Percentiles rank a stretch among this genome's conserved stretches.
These are phyloP conservation scores for Saccharomycopsis sp. DNA, from an alignment of 805 yeast species.

Conservation along the genomic window DNA sequence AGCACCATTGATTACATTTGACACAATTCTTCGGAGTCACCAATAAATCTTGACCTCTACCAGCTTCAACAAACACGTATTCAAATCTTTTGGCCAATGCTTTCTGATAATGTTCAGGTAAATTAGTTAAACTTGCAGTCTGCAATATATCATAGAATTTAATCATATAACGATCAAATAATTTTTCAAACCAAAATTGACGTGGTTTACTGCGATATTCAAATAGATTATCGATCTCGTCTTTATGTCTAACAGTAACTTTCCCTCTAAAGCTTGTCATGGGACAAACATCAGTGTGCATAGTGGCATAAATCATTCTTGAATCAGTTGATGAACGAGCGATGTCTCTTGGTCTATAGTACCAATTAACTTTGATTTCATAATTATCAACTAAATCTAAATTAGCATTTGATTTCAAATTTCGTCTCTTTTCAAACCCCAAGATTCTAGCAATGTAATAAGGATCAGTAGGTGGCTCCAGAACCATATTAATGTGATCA, in stretches of 20 bases:
- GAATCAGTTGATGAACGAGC: conserved; percentile 62
- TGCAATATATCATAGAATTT: conserved; percentile 74
- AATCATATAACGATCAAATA: conserved; percentile 81
- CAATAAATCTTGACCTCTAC: conserved; percentile 55
- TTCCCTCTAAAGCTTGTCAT: conserved; percentile 66
- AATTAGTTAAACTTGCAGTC: conserved; percentile 47
- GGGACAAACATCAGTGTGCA: conserved; percentile 83
- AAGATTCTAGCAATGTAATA: conserved; percentile 80
- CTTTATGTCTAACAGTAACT: conserved; percentile 61
- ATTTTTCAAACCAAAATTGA: conserved; percentile 74
- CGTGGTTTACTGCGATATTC: conserved; percentile 53
- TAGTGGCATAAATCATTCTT: conserved; percentile 70
- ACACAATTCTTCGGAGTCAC: conserved; percentile 64
- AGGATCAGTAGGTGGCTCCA: conserved; percentile 94
- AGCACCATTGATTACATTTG: conserved; percentile 81
- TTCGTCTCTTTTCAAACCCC: conserved; percentile 52
- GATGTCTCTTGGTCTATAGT: conserved; percentile 81
- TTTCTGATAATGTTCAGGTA: conserved; percentile 51
- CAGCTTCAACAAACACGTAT: conserved; percentile 67
- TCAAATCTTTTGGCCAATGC: conserved; percentile 64
- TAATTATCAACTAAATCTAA: conserved; percentile 45
- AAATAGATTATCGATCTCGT: conserved; percentile 55
- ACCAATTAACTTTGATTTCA: conserved; percentile 78
- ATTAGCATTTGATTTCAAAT: conserved; percentile 22
- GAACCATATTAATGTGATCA: conserved; percentile 73